A percentile compares a stretch with the other conserved stretches of the same genome.
Conservation (phyloP, 495 filamentous ascomycete species). For the Thermothielavioides terrestris region DNA sequence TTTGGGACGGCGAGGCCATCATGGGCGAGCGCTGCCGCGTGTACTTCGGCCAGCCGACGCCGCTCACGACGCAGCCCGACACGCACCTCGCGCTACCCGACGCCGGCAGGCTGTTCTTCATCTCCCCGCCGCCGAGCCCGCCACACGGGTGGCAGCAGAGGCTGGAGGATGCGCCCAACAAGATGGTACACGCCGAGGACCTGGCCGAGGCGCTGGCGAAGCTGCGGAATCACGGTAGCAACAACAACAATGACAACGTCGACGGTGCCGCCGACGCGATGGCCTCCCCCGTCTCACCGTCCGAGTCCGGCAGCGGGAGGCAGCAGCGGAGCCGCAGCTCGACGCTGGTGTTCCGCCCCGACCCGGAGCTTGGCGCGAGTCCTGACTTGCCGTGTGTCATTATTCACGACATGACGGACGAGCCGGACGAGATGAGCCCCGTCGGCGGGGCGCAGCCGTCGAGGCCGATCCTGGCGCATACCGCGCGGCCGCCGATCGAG, state of each 20-base stretch:
- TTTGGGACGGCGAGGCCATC: constrained; percentile 62
- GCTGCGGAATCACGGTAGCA: constrained; percentile 46
- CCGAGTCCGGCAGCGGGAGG: constrained; percentile 16
- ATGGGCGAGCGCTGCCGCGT: constrained; percentile 64
- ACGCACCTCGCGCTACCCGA: constrained; percentile 76
- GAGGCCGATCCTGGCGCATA: constrained; percentile 61
- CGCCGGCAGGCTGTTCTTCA: constrained; percentile 89
- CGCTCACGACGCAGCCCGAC: constrained; percentile 39
- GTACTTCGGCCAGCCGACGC: constrained; percentile 82
- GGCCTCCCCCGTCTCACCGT: constrained; percentile 23
- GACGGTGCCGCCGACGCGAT: background rate
- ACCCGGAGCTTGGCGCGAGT: constrained; percentile 51
- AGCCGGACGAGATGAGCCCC: constrained; percentile 34
- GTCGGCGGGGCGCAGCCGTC: constrained; percentile 38
- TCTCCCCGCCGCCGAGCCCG: constrained; percentile 83
- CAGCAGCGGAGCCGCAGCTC: constrained; percentile 33
- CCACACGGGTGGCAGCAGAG: constrained; percentile 90
- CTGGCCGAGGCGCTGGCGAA: constrained; percentile 70
- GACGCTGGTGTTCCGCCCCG: constrained; percentile 41
- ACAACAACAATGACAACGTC: constrained; percentile 20
- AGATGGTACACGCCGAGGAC: constrained; percentile 85
- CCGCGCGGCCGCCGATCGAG: constrained; percentile 79
- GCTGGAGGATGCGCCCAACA: constrained; percentile 87
- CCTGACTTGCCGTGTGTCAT: constrained; percentile 79
- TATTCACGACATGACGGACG: constrained; percentile 78